Conservation (phyloP, 768 basidiomycete genomes). For the Agrocybe praecox region DNA sequence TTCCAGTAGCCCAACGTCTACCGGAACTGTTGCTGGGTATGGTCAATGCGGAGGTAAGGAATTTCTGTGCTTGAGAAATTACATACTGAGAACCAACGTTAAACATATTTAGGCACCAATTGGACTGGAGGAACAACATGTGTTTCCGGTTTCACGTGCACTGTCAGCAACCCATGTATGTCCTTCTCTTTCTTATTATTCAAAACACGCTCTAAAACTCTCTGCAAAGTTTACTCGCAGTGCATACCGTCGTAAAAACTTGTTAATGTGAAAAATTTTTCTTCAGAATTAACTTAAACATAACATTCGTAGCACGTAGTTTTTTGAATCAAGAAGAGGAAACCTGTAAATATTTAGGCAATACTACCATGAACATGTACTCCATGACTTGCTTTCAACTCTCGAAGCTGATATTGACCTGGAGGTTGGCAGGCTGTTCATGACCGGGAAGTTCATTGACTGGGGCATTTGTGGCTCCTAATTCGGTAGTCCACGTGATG, state of each 20-base stretch:
- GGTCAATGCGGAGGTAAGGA: slow-evolving; percentile 46
- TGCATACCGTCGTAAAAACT: slow-evolving; percentile 36
- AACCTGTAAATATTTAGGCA: too few species aligned
- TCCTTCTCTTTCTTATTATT: neutral
- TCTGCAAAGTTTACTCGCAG: slow-evolving; percentile 44
- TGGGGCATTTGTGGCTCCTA: neutral
- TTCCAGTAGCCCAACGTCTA: slow-evolving; percentile 28
- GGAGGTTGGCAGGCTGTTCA: too few species aligned
- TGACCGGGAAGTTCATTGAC: too few species aligned
- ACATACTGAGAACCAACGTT: too few species aligned
- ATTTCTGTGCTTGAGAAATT: too few species aligned
- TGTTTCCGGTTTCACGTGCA: slow-evolving; percentile 38
- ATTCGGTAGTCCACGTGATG: neutral
- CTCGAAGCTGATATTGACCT: too few species aligned
- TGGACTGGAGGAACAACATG: slow-evolving; percentile 48
- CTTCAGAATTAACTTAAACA: too few species aligned
- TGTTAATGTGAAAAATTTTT: too few species aligned
- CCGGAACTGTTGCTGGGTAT: slow-evolving; percentile 31
- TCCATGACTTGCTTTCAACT: too few species aligned
- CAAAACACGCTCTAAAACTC: neutral
- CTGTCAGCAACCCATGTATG: slow-evolving; percentile 41
- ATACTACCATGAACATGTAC: too few species aligned
- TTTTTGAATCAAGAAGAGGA: too few species aligned
- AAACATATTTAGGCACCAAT: slow-evolving; percentile 20
- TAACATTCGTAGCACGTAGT: too few species aligned